A percentile compares a stretch with the other conserved stretches of the same genome.
phyloP scores from a whole-genome alignment of 148 eudicot genomes.

The Silene uniflora region DNA sequence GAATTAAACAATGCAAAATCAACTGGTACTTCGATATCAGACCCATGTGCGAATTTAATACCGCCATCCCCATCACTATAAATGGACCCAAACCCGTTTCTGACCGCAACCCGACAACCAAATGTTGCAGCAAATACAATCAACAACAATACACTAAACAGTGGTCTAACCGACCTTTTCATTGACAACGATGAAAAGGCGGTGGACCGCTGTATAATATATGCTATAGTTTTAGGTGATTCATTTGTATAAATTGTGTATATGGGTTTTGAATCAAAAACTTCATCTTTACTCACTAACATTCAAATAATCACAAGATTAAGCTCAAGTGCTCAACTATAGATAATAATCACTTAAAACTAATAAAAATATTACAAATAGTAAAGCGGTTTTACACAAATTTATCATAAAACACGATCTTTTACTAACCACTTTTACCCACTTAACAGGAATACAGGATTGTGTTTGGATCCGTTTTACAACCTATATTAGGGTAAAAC shows the following conservation, averaged over 20 bases:
- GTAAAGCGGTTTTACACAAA: no score
- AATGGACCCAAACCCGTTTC: conserved; percentile 22
- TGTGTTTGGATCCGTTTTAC: no score
- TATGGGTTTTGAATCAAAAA: no score
- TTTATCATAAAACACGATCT: no score
- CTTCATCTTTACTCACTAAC: conserved; percentile 6
- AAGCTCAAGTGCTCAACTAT: no score
- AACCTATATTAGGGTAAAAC: no score
- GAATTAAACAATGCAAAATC: conserved; percentile 42
- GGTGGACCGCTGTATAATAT: conserved; percentile 18
- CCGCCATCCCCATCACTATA: no score
- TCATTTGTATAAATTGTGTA: background rate
- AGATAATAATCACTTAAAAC: background rate
- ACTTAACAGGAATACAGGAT: no score
- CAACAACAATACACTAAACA: conserved; percentile 45
- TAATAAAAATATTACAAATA: no score
- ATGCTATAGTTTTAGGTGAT: conserved; percentile 32
- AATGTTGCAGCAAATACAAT: conserved; percentile 48
- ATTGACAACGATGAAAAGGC: conserved; percentile 29
- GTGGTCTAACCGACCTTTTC: conserved; percentile 51
- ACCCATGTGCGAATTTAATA: conserved; percentile 2
- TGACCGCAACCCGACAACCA: conserved; percentile 36
- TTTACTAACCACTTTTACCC: no score
- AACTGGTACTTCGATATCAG: background rate
- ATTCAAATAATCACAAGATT: conserved; percentile 16